Percentiles rank a stretch among this genome's conserved stretches.
phyloP scores from a whole-genome alignment of 805 yeast species.

The Ogataea philodendri region DNA sequence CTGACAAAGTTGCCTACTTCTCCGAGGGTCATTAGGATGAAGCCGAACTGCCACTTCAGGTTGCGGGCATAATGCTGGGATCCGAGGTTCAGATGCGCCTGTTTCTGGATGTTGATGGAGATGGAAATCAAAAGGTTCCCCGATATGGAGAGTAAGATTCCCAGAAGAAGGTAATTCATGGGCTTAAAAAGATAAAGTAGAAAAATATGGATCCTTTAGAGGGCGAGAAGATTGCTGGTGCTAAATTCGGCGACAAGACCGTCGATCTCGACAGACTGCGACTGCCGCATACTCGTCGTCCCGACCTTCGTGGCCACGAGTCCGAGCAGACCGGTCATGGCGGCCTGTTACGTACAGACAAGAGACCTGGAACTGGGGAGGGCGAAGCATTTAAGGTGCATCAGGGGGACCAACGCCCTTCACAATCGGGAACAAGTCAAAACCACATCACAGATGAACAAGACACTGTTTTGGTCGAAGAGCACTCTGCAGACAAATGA shows the following conservation, averaged over 20 bases:
- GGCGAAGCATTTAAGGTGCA: neutral
- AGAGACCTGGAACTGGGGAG: conserved; percentile 4
- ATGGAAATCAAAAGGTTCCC: conserved; percentile 31
- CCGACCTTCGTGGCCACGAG: neutral
- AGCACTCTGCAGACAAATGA: no score
- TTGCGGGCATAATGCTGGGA: conserved; percentile 17
- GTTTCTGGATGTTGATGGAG: conserved; percentile 31
- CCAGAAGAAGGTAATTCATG: conserved; percentile 15
- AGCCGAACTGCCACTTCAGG: conserved; percentile 42
- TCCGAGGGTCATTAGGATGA: conserved; percentile 41
- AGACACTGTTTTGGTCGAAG: no score
- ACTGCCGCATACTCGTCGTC: conserved; percentile 5
- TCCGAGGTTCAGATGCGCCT: conserved; percentile 24
- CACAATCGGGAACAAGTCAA: no score
- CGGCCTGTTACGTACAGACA: conserved; percentile 9
- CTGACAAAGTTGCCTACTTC: conserved; percentile 48
- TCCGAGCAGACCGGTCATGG: conserved; percentile 2
- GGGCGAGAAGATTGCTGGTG: conserved; percentile 5
- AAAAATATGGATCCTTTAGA: conserved; percentile 13
- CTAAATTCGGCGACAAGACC: conserved; percentile 10
- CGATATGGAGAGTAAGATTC: conserved; percentile 26
- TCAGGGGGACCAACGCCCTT: no score
- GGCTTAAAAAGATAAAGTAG: conserved; percentile 1
- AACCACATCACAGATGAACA: no score
- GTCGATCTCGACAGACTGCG: conserved; percentile 8